Conservation (phyloP, 371 early-diverging fungal species). For the Actinomortierella ambigua region DNA sequence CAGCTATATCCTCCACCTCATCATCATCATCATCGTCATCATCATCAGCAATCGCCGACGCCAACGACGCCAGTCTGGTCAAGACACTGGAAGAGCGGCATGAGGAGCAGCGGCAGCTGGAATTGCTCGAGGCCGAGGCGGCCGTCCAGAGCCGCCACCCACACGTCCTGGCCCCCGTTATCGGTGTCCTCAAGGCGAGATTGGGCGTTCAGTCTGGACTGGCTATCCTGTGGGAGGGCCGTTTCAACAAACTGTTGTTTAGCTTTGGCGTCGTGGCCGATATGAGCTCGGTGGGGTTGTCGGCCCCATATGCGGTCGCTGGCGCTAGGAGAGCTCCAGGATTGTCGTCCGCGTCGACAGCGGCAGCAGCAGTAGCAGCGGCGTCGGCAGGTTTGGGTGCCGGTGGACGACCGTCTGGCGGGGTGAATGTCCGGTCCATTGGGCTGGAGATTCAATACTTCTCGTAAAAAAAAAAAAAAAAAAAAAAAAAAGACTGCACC, state of each 20-base stretch:
- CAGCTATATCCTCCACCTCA: neutral
- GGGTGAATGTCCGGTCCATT: slow-evolving; percentile 56
- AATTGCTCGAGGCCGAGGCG: slow-evolving; percentile 21
- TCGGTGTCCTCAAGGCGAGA: slow-evolving; percentile 65
- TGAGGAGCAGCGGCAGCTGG: slow-evolving; percentile 15
- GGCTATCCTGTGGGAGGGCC: slow-evolving; percentile 72
- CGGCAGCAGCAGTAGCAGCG: slow-evolving; percentile 25
- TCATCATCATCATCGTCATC: slow-evolving; percentile 19
- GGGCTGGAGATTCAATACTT: slow-evolving; percentile 72
- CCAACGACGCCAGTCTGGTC: slow-evolving; percentile 7
- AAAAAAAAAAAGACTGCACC: neutral
- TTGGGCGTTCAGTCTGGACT: slow-evolving; percentile 59
- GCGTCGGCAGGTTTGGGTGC: no score
- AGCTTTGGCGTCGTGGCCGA: slow-evolving; percentile 67
- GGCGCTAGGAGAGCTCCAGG: slow-evolving; percentile 21
- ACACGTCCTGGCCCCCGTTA: slow-evolving; percentile 11
- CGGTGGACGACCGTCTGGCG: no score
- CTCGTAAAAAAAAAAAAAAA: slow-evolving; percentile 42
- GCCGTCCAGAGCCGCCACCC: slow-evolving; percentile 34
- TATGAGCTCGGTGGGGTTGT: slow-evolving; percentile 2
- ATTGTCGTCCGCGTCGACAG: no score
- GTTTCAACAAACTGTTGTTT: slow-evolving; percentile 62
- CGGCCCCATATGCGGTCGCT: no score
- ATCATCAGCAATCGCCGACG: slow-evolving; percentile 1
- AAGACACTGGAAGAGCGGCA: slow-evolving; percentile 6